Base-by-base conservation (phyloP, 2,329 filamentous ascomycete species). In the Colletotrichum sp. region DNA sequence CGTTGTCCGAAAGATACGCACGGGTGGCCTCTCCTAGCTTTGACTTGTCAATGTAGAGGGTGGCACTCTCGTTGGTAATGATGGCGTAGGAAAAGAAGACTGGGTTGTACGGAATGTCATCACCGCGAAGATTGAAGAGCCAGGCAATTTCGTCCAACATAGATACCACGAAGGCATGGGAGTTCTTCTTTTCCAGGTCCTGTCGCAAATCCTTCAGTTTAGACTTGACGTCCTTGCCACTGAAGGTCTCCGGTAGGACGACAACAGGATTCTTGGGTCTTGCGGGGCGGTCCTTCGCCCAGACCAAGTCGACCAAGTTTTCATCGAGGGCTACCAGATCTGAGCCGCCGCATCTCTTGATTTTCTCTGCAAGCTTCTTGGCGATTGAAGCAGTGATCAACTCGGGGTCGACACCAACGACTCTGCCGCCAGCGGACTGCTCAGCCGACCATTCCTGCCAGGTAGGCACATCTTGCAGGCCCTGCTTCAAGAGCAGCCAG, bases 61-160 rank as follows among this genome's bases (percentile, higher is more conserved):
- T 96, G 29, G 94, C 95, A 3, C 92, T 88, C 13, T 89, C 93
- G 3, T 93, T 92, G 3, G 97, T 99, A 78, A 99, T 88, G 57
- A 97, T 91, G 61, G 96, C 96, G 82, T 99, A 99, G 19, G 96
- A 97, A 86, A 99, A 99, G 88, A 99, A 99, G 66, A 99, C 97
- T 0, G 97, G 97, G 83, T 99, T 99, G 87, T 97, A 99, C 0
- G 96, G 95, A 79, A 99, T 99, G 83, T 99, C 97, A 84, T 91
- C 97, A 80, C 97, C 97, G 80, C 97, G 93, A 65, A 99, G 87
- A 85, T 99, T 99, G 88, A 98, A 98, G n/a, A 99, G 90, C 97
- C 97, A 99, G 13, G 97, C 97, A 80, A 98, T 92, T 85, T 99
- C 97, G 81, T 99, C 97, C 59, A 99, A 91, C 93, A 98, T 96